phyloP scores from a whole-genome alignment of 805 yeast species.

The Cyberlindnera maritima region DNA sequence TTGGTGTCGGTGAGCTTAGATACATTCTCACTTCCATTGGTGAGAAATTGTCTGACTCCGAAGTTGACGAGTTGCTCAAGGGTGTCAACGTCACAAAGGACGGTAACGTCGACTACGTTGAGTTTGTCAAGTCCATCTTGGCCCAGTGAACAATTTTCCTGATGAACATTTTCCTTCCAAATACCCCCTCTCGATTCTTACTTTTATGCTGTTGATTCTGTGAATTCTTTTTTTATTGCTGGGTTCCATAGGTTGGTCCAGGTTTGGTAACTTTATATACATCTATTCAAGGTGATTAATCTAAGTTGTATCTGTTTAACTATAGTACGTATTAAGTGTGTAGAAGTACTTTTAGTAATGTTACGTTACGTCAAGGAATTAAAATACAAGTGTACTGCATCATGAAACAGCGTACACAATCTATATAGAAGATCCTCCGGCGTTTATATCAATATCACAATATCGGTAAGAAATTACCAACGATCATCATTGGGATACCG shows the following conservation, averaged over 20 bases:
- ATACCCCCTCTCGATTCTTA: neutral
- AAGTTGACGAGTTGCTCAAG: slow-evolving; percentile 93
- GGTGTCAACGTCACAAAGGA: slow-evolving; percentile 93
- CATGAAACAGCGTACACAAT: too few relatives aligned
- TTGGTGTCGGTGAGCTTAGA: slow-evolving; percentile 95
- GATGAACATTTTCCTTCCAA: neutral
- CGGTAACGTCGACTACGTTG: slow-evolving; percentile 92
- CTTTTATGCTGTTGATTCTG: neutral
- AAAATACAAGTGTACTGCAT: too few relatives aligned
- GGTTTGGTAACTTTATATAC: too few relatives aligned
- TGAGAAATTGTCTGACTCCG: slow-evolving; percentile 84
- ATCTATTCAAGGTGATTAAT: too few relatives aligned
- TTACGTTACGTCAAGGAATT: too few relatives aligned
- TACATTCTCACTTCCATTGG: slow-evolving; percentile 95
- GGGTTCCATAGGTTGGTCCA: neutral
- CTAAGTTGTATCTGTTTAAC: too few relatives aligned
- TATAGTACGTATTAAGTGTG: too few relatives aligned
- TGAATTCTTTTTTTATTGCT: neutral
- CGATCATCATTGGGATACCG: slow-evolving; percentile 95
- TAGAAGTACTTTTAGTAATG: too few relatives aligned
- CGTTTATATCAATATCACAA: slow-evolving; percentile 24
- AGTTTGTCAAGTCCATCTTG: slow-evolving; percentile 88
- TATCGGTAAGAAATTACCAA: slow-evolving; percentile 90
- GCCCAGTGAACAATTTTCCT: slow-evolving; percentile 58
- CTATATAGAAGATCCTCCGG: neutral